Evolutionary conservation across 2,329 filamentous ascomycete species (phyloP).

Genomic region (Fusarium denticulatum): DNA sequence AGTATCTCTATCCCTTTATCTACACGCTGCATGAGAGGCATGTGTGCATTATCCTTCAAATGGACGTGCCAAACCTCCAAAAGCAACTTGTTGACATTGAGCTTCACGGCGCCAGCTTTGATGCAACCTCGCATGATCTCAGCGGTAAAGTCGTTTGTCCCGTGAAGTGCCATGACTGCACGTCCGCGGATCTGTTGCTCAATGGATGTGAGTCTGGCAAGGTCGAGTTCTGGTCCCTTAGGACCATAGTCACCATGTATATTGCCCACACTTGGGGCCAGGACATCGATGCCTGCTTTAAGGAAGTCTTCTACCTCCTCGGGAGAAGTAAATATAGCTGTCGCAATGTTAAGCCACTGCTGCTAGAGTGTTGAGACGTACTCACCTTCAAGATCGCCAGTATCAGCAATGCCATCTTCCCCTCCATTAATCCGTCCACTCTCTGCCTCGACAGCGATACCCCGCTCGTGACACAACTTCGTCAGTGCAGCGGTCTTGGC

Average conservation of each 20-base stretch:
- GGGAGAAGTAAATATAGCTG: constrained; percentile 65
- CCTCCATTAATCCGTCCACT: constrained; percentile 53
- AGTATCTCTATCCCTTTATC: constrained; percentile 26
- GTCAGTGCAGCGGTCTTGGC: neutral
- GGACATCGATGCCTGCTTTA: constrained; percentile 75
- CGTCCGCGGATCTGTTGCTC: constrained; percentile 46
- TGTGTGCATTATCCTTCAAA: neutral
- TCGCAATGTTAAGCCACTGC: neutral
- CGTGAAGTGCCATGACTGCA: constrained; percentile 62
- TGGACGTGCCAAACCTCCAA: constrained; percentile 47
- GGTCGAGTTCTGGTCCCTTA: constrained; percentile 70
- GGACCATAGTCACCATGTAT: constrained; percentile 79
- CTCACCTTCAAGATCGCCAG: constrained; percentile 55
- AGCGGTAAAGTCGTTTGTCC: constrained; percentile 64
- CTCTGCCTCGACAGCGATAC: constrained; percentile 28
- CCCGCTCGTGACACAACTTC: neutral
- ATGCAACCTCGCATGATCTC: constrained; percentile 64
- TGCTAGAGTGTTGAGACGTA: fast-evolving
- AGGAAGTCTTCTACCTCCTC: constrained; percentile 78
- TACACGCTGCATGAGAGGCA: constrained; percentile 11
- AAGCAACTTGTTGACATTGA: constrained; percentile 67
- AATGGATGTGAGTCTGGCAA: constrained; percentile 50
- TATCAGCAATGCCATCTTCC: constrained; percentile 76
- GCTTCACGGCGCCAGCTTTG: constrained; percentile 60
- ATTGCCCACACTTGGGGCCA: constrained; percentile 80